Conservation (phyloP, 257 asterid genomes). For the Cinchona pubescens region DNA sequence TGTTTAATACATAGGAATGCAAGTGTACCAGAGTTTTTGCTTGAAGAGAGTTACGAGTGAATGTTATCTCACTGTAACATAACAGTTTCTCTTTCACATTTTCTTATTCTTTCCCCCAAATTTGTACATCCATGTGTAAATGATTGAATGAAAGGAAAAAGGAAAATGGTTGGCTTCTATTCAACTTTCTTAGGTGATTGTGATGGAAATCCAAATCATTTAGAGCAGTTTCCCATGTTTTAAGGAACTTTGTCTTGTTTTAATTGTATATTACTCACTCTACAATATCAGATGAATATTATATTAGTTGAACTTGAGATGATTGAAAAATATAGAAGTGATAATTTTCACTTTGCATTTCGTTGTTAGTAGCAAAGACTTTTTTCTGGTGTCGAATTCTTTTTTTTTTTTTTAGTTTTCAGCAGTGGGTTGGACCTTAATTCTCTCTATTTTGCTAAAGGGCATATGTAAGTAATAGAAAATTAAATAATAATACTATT, state of each 20-base stretch:
- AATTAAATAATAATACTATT: too few species aligned
- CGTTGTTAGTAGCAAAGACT: too few species aligned
- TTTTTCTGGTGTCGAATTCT: too few species aligned
- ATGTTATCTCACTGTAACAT: conserved; percentile 28
- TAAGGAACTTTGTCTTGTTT: neutral
- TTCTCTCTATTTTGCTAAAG: too few species aligned
- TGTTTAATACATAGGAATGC: conserved; percentile 22
- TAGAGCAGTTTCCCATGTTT: neutral
- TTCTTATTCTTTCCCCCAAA: conserved; percentile 6
- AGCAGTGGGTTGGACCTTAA: too few species aligned
- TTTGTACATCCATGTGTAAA: conserved; percentile 20
- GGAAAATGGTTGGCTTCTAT: neutral
- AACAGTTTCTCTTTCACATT: neutral
- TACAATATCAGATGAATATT: too few species aligned
- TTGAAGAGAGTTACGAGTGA: conserved; percentile 24
- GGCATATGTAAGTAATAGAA: too few species aligned
- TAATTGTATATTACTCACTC: too few species aligned
- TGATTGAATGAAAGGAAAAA: conserved; percentile 16
- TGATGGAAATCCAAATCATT: conserved; percentile 4
- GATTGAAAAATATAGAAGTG: too few species aligned
- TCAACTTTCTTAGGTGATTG: neutral
- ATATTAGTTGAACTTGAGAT: too few species aligned
- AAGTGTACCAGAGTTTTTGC: conserved; percentile 7
- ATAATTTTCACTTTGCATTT: too few species aligned
- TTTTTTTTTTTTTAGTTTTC: too few species aligned